These are phyloP conservation scores for Lotmaria passim DNA, from an alignment of 208 protist species.

Conservation along the genomic window DNA sequence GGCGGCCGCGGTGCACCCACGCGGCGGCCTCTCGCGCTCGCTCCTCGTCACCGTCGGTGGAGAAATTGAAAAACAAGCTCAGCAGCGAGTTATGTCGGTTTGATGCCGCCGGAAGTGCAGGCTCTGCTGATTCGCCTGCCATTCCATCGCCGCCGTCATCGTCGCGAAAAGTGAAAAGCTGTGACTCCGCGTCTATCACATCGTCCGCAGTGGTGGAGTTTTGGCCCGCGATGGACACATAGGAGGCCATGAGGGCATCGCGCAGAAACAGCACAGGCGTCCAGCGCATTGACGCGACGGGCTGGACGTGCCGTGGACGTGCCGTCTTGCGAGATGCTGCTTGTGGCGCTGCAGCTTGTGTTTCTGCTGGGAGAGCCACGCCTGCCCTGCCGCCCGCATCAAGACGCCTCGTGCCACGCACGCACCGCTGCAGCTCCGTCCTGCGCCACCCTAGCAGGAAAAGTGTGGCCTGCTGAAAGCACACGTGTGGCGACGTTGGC, in stretches of 20 bases:
- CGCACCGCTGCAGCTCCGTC: slow-evolving; percentile 20
- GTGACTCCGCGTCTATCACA: not conserved
- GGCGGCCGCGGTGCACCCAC: not conserved
- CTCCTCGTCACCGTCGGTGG: not conserved
- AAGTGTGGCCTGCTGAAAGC: slow-evolving; percentile 14
- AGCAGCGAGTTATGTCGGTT: not conserved
- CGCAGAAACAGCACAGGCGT: slow-evolving; percentile 37
- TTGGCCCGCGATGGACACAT: not conserved
- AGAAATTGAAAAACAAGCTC: not conserved
- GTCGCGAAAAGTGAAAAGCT: not conserved
- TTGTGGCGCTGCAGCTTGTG: not conserved
- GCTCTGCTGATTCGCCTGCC: not conserved
- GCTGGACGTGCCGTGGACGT: not conserved
- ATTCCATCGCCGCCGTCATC: not conserved
- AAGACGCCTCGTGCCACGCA: not conserved
- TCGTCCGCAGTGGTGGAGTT: not conserved
- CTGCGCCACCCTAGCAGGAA: slow-evolving; percentile 27
- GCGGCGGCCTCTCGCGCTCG: not conserved
- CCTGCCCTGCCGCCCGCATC: too few species aligned
- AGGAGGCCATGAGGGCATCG: slow-evolving; percentile 23
- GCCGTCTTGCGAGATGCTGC: not conserved
- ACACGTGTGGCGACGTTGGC: slow-evolving; percentile 5
- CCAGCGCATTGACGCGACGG: slow-evolving; percentile 15
- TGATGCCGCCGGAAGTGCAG: not conserved
- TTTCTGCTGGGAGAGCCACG: not conserved